Conservation (phyloP, 768 basidiomycete genomes). For the Suillus cothurnatus region DNA sequence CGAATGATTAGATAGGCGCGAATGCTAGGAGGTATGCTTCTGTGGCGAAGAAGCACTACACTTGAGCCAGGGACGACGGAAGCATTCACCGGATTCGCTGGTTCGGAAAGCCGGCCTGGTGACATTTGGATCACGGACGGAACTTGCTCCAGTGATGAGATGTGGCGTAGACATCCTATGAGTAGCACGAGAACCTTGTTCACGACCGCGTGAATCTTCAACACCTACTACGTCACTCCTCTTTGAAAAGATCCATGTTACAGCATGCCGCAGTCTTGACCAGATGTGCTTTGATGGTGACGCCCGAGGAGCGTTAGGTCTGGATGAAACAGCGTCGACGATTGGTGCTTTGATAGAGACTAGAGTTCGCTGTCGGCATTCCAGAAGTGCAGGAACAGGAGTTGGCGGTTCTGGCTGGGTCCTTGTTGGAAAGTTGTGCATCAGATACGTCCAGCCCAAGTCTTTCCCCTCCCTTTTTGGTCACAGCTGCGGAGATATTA, state of each 20-base stretch:
- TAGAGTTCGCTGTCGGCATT: background rate
- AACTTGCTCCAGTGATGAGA: slow-evolving; percentile 18
- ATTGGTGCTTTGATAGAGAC: background rate
- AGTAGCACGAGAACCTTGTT: background rate
- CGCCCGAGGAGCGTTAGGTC: background rate
- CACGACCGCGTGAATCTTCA: too few relatives aligned
- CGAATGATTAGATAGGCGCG: background rate
- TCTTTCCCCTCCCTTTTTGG: background rate
- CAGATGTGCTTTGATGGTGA: background rate
- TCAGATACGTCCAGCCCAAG: background rate
- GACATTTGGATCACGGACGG: background rate
- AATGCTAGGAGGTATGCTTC: background rate
- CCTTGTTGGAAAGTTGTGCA: background rate
- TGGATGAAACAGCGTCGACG: background rate
- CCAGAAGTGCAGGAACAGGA: background rate
- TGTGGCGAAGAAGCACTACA: background rate
- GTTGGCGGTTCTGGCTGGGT: background rate
- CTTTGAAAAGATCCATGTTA: slow-evolving; percentile 12
- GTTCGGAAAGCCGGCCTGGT: background rate
- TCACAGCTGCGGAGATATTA: background rate
- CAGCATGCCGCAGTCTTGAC: slow-evolving; percentile 9
- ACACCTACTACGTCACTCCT: slow-evolving; percentile 11
- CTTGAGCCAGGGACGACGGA: background rate
- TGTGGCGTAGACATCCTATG: slow-evolving; percentile 13
- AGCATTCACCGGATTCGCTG: slow-evolving; percentile 5